phyloP scores from a whole-genome alignment of 257 asterid species.

The Gentiana straminea region DNA sequence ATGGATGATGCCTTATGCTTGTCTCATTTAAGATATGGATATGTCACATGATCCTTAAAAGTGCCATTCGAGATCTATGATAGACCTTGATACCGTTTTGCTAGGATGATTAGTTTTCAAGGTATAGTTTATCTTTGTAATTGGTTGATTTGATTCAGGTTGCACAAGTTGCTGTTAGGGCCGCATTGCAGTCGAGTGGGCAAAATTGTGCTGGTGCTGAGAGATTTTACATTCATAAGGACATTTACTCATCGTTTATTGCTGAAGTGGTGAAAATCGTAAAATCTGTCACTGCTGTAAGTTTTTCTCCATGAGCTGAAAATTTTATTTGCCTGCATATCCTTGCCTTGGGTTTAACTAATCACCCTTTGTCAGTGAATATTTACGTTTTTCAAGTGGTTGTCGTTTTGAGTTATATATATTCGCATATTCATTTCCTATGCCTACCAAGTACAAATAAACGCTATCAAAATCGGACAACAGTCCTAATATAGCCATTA shows the following conservation, averaged over 20 bases:
- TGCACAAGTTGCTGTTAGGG: slow-evolving; percentile 97
- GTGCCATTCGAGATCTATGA: slow-evolving; percentile 1
- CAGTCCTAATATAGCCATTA: neutral
- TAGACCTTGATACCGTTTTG: neutral
- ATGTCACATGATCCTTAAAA: neutral
- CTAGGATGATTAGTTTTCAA: neutral
- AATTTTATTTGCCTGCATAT: neutral
- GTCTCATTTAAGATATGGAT: slow-evolving; percentile 5
- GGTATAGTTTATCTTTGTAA: slow-evolving; percentile 3
- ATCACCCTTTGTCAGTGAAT: slow-evolving; percentile 1
- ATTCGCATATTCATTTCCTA: too few species aligned
- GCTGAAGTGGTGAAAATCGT: slow-evolving; percentile 87
- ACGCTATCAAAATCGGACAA: too few species aligned
- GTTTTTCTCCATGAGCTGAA: slow-evolving; percentile 14
- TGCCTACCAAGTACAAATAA: too few species aligned
- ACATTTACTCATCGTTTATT: slow-evolving; percentile 62
- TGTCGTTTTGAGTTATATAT: too few species aligned
- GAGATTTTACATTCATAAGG: slow-evolving; percentile 93
- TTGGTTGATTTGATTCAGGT: slow-evolving; percentile 35
- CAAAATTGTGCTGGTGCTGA: slow-evolving; percentile 99
- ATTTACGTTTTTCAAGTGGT: neutral
- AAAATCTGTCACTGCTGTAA: slow-evolving; percentile 87
- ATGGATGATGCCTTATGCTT: slow-evolving; percentile 20
- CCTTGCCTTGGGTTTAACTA: slow-evolving; percentile 1
- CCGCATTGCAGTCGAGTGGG: slow-evolving; percentile 90